Evolutionary conservation across 164 flowering plant genomes (phyloP).

Genomic region (Tetracentron sinense): DNA sequence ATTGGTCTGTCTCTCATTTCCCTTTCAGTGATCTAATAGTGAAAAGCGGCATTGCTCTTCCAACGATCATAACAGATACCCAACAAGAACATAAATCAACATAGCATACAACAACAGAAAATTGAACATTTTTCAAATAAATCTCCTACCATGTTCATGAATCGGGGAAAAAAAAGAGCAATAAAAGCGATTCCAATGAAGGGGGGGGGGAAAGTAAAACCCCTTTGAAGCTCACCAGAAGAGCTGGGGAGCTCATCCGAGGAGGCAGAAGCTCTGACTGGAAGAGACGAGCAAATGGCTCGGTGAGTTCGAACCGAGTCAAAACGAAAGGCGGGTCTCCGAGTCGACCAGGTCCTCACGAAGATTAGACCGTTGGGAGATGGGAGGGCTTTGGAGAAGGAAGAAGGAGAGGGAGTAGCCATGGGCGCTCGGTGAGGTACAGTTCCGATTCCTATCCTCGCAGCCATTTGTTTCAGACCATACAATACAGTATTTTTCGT

Average conservation of each 20-base stretch:
- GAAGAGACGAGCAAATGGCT: slow-evolving; percentile 15
- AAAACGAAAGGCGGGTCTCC: slow-evolving; percentile 11
- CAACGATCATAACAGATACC: not conserved
- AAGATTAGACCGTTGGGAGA: slow-evolving; percentile 18
- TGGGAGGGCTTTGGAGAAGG: slow-evolving; percentile 18
- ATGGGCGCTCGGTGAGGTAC: slow-evolving; percentile 21
- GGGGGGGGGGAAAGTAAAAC: not conserved
- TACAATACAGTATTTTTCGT: slow-evolving; percentile 19
- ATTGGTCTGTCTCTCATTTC: not conserved
- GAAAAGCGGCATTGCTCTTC: not conserved
- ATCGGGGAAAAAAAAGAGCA: no score
- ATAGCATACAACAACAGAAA: not conserved
- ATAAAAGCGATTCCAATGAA: not conserved
- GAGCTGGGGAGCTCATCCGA: slow-evolving; percentile 20
- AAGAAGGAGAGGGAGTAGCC: slow-evolving; percentile 18
- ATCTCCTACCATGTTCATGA: no score
- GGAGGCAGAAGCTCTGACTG: slow-evolving; percentile 33
- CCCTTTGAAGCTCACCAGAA: slow-evolving; percentile 16
- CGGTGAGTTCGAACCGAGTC: slow-evolving; percentile 13
- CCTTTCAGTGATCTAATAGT: not conserved
- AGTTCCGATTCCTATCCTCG: slow-evolving; percentile 26
- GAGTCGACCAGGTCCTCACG: slow-evolving; percentile 13
- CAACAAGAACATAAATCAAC: not conserved
- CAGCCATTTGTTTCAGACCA: slow-evolving; percentile 49
- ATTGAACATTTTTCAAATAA: not conserved